A percentile compares a stretch with the other conserved stretches of the same genome.
Conservation (phyloP, 2,329 filamentous ascomycete species). For the Aspergillus floridensis region DNA sequence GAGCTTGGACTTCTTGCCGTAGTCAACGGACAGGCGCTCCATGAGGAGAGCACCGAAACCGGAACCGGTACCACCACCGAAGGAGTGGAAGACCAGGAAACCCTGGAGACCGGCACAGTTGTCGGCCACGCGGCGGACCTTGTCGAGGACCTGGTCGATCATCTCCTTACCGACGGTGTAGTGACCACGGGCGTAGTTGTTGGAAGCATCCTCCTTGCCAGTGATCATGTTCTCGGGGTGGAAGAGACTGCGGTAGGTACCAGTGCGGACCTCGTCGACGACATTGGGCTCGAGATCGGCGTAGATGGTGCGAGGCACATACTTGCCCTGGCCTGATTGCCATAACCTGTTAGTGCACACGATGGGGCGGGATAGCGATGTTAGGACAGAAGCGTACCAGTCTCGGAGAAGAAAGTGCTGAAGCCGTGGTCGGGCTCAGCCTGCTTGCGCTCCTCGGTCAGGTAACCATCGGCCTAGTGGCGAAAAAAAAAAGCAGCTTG, state of each 20-base stretch:
- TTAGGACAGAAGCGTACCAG: slow-evolving; percentile 62
- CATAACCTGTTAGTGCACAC: slow-evolving; percentile 16
- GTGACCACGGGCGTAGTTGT: slow-evolving; percentile 99
- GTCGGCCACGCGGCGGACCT: slow-evolving; percentile 94
- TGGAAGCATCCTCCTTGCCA: slow-evolving; percentile 99
- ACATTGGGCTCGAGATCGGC: slow-evolving; percentile 99
- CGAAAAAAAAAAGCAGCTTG: slow-evolving; percentile 15
- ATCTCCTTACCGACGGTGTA: slow-evolving; percentile 99
- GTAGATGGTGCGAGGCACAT: slow-evolving; percentile 98
- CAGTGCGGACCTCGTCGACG: slow-evolving; percentile 97
- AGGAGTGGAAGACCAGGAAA: slow-evolving; percentile 99
- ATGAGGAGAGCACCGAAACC: slow-evolving; percentile 97
- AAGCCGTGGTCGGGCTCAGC: slow-evolving; percentile 93
- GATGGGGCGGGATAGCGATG: not conserved
- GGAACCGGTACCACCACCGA: slow-evolving; percentile 97
- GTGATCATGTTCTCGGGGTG: slow-evolving; percentile 99
- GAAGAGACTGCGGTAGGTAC: slow-evolving; percentile 93
- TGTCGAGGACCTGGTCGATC: slow-evolving; percentile 96
- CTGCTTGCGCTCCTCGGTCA: slow-evolving; percentile 96
- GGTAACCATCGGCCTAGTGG: slow-evolving; percentile 88
- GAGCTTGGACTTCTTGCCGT: slow-evolving; percentile 99
- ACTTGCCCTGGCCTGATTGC: slow-evolving; percentile 87
- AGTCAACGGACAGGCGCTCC: slow-evolving; percentile 98
- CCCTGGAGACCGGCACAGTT: slow-evolving; percentile 97
- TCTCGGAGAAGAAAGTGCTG: slow-evolving; percentile 99